Base-by-base conservation (phyloP, 2,329 filamentous ascomycete genomes). In the Colletotrichum limetticola region DNA sequence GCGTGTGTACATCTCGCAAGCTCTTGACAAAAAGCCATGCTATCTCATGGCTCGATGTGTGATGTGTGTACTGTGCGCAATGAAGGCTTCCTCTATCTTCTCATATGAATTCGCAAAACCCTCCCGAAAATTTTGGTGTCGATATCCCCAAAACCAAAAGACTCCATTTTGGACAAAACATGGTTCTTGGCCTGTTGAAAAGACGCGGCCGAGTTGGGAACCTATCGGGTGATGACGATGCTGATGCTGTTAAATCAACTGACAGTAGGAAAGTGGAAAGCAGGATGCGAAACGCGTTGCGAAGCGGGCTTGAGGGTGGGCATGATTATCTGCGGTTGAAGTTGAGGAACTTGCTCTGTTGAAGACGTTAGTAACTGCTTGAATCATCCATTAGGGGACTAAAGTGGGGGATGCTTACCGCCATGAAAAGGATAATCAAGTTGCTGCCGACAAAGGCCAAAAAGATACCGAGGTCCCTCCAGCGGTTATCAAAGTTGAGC, bases 381-480 rank as follows among this genome's bases (percentile, higher is more conserved):
- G 4, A n/a, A 5, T n/a, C 8, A 19, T 19, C 28, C 28, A 7
- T 7, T 28, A 28, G 28, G 28, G n/a, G 28, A 16, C 9, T 57
- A 32, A 9, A 1, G 24, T 24, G 16, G 74, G 8, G 1, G 4
- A 55, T 63, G 85, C 88, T 81, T 83, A 90, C 88, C 56, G 87
- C 89, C 59, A 84, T 8, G 66, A 89, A 84, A 35, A 91, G 78
- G 74, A 91, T 88, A 32, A 94, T 88, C 78, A 97, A 79, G 81
- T 97, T 97, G 79, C 92, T 95, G 16, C 83, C 94, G 66, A 97
- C 88, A 78, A 95, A 97, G 1, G 91, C 92, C 37, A 89, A 76
- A 76, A 92, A 92, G 74, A 97, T 97, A 1, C 94, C 95, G 69
- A 97, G 71, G 77, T 98, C 94, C 68, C 95, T 89, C 95, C 95